Base-by-base conservation (phyloP, 805 yeast genomes). In the Wickerhamiella spandovensis region DNA sequence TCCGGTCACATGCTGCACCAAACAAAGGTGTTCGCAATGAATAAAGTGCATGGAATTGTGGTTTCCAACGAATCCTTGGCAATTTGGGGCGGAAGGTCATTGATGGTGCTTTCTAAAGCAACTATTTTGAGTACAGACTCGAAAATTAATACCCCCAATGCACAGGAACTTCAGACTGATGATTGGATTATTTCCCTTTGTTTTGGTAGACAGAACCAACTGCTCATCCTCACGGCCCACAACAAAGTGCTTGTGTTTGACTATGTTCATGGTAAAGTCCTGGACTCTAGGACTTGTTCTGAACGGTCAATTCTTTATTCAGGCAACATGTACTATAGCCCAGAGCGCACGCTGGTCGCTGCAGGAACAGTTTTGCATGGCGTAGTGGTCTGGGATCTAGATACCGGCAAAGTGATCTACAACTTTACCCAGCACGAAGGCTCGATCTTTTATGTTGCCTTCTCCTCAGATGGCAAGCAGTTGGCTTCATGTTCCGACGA, bases 291-390 rank as follows among this genome's bases (percentile, higher is more conserved):
- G 17, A 65, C 76, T 22, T 77, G 81, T 58, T 74, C 74, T 18
- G 94, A 86, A 65, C 81, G 83, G 56, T 84, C 95, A 1, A 82
- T 90, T 44, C 70, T 92, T 35, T 92, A 92, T 62, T 85, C 95
- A 5, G 98, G 97, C 0, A 73, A 85, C 1, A 75, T 90, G 38
- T 72, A 74, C 0, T 56, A 75, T 17, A 51, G 64, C 2, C 62
- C 64, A 12, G 70, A 67, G 5, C 63, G 65, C 37, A 75, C 81
- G 0, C 62, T 75, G 4, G 72, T 87, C 13, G 87, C 87, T 24
- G 89, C 96, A 0, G 98, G 98, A 22, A 90, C 98, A 0, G 97
- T 90, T 2, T 80, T 89, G 81, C 81, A 82, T 46, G 95, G 97
- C 13, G 80, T 86, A 1, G 68, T 84, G 3, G 68, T 88, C 1